Base-by-base conservation (phyloP, 2,329 filamentous ascomycete species). In the Fusarium hostae region DNA sequence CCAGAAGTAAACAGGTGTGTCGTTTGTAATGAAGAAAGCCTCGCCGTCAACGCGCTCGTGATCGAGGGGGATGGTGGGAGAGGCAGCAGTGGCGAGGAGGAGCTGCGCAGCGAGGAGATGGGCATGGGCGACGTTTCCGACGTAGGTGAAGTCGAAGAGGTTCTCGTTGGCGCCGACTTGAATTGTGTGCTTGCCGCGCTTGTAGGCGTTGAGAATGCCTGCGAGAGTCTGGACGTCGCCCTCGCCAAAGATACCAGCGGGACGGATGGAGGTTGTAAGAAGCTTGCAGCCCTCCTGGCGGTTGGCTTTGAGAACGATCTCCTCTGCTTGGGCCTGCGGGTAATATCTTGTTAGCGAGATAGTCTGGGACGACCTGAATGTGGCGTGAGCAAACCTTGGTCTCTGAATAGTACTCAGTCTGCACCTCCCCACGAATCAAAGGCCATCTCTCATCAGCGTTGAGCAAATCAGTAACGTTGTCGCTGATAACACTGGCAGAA, bases 11-110 rank as follows among this genome's bases (percentile, higher is more conserved):
- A 97, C 86, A 9, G 95, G 95, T 74, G 90, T 86, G 81, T 94
- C 93, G 81, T 98, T 98, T 63, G 94, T 96, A 78, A 98, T 89
- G 83, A 97, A 90, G 84, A 98, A 95, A 55, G 91, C 91, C 80
- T 98, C 91, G 65, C 95, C 96, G 79, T 95, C 93, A 54, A 95
- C 90, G 65, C 87, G 87, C 83, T 94, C 92, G 81, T 90, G 83
- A 81, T 92, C 89, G 40, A 93, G 86, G n/a, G 90, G 90, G 1
- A 86, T 85, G 24, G 88, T 90, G 59, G 84, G 81, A n/a, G 87
- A 83, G 64, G 86, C 82, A 3, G 79, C 76, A 57, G 89, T 90
- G 59, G 86, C 84, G 50, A 96, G 86, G 44, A 97, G 89, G 62
- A 91, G 91, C 69, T 87, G 87, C 8, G 92, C 90, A 39, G 94